Base-by-base conservation (phyloP, 805 yeast genomes). In the Yamadazyma endophytica region DNA sequence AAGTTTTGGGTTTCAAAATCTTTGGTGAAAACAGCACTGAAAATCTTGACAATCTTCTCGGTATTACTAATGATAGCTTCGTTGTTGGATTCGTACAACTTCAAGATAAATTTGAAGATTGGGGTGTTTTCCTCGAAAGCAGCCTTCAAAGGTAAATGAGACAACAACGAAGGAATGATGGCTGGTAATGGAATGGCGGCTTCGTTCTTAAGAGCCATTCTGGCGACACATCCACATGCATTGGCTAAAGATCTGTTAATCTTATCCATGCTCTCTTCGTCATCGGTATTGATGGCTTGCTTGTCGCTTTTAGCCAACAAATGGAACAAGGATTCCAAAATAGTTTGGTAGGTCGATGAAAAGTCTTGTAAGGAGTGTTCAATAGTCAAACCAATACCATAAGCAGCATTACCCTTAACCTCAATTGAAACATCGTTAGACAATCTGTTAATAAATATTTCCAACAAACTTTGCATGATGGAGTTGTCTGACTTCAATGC, bases 161-260 rank as follows among this genome's bases (percentile, higher is more conserved):
- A 63, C 40, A 89, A 64, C 50, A 92, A 68, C 29, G 95, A 94
- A 14, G 83, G 65, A 25, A 90, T 75, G 34, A 78, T 88, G 37
- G 73, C 77, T 40, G 58, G 63, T 44, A 87, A 61, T 38, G 97
- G 97, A 45, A 89, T 78, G 21, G 82, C 73, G 22, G 61, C 63
- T 48, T 76, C 78, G 56, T 83, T 74, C 54, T 82, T 80, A 56
- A 85, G 65, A 9, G 84, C 75, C 84, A 92, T 72, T 62, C 98
- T 79, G 12, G 96, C 89, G 36, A 89, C 95, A 73, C 97, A 92
- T 26, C 98, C 98, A 58, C 92, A 82, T 4, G 96, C 96, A 58
- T 92, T 92, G 38, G 97, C 96, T 46, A 76, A 77, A 5, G 94
- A 78, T 65, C 95, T 75, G 62, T 81, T 80, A 47, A 85, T 75